Evolutionary conservation across 139 green algal species (phyloP).

Genomic region (Chlorella sp.): DNA sequence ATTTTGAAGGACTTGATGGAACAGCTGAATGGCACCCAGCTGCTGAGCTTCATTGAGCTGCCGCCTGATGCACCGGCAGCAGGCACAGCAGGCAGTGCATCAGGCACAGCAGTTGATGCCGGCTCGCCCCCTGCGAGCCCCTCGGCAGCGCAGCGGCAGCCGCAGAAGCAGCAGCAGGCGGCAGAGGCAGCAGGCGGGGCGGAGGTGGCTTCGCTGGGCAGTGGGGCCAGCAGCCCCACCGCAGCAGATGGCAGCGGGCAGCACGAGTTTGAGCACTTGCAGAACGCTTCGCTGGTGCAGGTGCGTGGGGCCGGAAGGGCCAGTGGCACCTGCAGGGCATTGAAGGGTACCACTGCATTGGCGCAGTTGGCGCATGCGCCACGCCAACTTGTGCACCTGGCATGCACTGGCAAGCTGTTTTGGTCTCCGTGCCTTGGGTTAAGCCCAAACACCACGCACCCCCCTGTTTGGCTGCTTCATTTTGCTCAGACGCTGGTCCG

Average conservation of each 20-base stretch:
- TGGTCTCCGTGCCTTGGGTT: no score
- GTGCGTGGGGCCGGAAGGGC: no score
- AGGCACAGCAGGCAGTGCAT: background rate
- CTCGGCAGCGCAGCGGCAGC: background rate
- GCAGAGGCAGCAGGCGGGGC: background rate
- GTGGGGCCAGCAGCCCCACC: background rate
- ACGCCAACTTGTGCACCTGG: no score
- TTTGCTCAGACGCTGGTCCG: background rate
- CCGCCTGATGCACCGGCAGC: background rate
- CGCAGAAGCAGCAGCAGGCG: background rate
- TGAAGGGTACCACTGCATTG: no score
- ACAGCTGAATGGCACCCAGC: constrained; percentile 57
- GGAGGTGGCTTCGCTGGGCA: background rate
- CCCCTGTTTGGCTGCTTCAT: no score
- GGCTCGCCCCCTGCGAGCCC: background rate
- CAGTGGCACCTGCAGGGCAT: no score
- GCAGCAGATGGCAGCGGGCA: background rate
- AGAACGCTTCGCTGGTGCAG: constrained; percentile 25
- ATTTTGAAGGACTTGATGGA: constrained; percentile 76
- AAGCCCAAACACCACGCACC: no score
- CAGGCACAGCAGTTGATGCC: background rate
- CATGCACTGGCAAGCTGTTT: no score
- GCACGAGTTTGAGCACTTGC: constrained; percentile 26
- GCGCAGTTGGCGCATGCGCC: no score
- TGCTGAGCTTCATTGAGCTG: constrained; percentile 51